A percentile compares a stretch with the other conserved stretches of the same genome.
Conservation (phyloP, 345 rosid genomes). For the Gossypium stocksii region DNA sequence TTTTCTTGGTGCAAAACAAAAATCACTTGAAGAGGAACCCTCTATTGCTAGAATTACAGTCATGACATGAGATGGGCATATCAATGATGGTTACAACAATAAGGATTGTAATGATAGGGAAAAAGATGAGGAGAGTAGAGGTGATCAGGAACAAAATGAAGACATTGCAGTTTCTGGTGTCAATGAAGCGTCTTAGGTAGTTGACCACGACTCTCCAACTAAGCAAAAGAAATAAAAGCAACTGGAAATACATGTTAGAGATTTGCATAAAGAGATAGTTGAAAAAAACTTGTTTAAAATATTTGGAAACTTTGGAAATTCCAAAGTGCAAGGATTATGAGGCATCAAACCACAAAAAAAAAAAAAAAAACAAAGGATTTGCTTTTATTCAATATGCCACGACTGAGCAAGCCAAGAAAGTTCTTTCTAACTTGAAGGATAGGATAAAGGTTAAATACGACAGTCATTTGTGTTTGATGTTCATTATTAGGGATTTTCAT, state of each 20-base stretch:
- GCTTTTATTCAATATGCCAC: conserved; percentile 20
- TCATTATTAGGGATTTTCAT: not conserved
- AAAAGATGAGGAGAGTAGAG: not conserved
- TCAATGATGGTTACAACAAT: not conserved
- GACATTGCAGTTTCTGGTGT: conserved; percentile 6
- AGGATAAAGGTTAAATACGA: conserved; percentile 15
- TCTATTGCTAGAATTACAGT: not conserved
- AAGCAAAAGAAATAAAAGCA: not conserved
- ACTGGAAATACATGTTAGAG: conserved; percentile 13
- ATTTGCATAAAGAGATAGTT: conserved; percentile 10
- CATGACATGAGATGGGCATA: not conserved
- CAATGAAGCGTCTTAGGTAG: not conserved
- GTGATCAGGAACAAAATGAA: conserved; percentile 1
- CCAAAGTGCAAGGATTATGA: conserved; percentile 12
- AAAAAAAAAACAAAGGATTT: conserved; percentile 1
- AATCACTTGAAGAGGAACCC: conserved; percentile 8
- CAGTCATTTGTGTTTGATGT: not conserved
- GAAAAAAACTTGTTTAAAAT: conserved; percentile 20
- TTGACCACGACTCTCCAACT: not conserved
- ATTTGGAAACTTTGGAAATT: conserved; percentile 14
- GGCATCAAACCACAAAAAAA: not conserved
- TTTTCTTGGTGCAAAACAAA: conserved; percentile 3
- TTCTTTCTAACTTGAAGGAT: conserved; percentile 10
- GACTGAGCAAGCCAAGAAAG: conserved; percentile 16
- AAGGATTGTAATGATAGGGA: not conserved